Evolutionary conservation across 331 rosid genomes (phyloP), one percentile per base, ranked within the genome.

Genomic region (Rosa hybrid): DNA sequence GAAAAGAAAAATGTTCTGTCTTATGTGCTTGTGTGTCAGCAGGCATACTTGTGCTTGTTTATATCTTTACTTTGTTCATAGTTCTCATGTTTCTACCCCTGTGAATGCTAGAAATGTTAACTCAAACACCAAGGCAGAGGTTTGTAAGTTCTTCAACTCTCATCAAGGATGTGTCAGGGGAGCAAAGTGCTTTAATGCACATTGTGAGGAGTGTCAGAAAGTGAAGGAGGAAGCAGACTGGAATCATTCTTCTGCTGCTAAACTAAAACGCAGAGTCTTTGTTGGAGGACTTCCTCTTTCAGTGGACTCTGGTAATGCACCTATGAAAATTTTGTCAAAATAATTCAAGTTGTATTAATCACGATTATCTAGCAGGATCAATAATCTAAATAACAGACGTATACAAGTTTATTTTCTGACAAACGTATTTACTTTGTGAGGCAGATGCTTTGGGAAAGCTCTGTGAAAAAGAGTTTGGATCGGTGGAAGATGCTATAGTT

Each of bases 121-220:
- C 44, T 49, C 87, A 12, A 84, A 78, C 80, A 7, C 68, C 30
- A 74, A 71, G 42, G 2, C 74, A 48, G 87, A 75, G 49, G 68
- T 71, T 27, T 86, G 90, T 65, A 84, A 83, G 76, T 86, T 63
- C 77, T 84, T 78, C 30, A 63, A 68, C 17, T 75, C 87, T 50
- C 80, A 81, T 78, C 80, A 79, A n/a, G 87, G 90, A 81, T 81
- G 87, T 72, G 70, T 57, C 25, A 78, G 87, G 72, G 90, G 90
- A 72, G 57, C 16, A 2, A 72, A 78, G 77, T 86, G 90, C 80
- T 75, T 81, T 48, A 84, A 72, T 59, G 27, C 77, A 27, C 90
- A 86, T 51, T 48, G 74, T 48, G 82, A 64, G 57, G 82, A 48
- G 46, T 51, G 11, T 27, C 45, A 6, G 68, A 82, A 51, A 23